A percentile compares a stretch with the other conserved stretches of the same genome.
Evolutionary conservation across 495 filamentous ascomycete species (phyloP).

Genomic region (Lophiostoma macrostomum): DNA sequence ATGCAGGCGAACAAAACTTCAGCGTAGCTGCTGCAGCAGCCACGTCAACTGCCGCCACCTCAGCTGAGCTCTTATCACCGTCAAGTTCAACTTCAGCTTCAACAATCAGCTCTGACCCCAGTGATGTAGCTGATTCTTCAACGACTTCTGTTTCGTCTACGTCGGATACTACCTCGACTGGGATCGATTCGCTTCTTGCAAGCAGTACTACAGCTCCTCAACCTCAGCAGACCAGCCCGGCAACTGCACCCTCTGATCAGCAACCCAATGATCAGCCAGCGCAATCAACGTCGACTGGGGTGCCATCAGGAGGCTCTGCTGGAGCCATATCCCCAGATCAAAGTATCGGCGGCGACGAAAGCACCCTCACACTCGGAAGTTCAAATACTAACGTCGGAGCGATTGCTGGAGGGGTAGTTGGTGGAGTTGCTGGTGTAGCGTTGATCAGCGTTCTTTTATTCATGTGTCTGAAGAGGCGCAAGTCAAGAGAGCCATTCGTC

Average conservation of each 20-base stretch:
- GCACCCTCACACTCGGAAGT: not conserved
- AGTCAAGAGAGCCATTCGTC: slow-evolving; percentile 16
- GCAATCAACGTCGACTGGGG: slow-evolving; percentile 12
- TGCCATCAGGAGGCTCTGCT: slow-evolving; percentile 18
- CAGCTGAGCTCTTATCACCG: not conserved
- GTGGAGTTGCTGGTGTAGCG: slow-evolving; percentile 24
- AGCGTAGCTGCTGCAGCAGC: slow-evolving; percentile 8
- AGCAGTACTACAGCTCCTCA: too few relatives aligned
- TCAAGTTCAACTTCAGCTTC: slow-evolving; percentile 6
- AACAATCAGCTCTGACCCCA: slow-evolving; percentile 27
- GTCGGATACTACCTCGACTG: too few relatives aligned
- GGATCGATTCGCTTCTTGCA: too few relatives aligned
- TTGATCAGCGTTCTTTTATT: slow-evolving; percentile 28
- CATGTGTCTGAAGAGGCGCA: slow-evolving; percentile 25
- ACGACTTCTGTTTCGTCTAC: not conserved
- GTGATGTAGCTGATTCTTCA: slow-evolving; percentile 17
- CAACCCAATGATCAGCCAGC: slow-evolving; percentile 5
- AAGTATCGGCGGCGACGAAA: slow-evolving; percentile 6
- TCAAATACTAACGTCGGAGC: slow-evolving; percentile 17
- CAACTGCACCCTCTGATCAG: not conserved
- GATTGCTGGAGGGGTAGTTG: slow-evolving; percentile 29
- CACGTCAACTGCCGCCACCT: too few relatives aligned
- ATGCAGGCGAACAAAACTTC: too few relatives aligned
- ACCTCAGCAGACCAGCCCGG: not conserved
- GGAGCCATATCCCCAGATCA: slow-evolving; percentile 26